Evolutionary conservation across 305 asterid genomes (phyloP).

Genomic region (Withania somnifera): DNA sequence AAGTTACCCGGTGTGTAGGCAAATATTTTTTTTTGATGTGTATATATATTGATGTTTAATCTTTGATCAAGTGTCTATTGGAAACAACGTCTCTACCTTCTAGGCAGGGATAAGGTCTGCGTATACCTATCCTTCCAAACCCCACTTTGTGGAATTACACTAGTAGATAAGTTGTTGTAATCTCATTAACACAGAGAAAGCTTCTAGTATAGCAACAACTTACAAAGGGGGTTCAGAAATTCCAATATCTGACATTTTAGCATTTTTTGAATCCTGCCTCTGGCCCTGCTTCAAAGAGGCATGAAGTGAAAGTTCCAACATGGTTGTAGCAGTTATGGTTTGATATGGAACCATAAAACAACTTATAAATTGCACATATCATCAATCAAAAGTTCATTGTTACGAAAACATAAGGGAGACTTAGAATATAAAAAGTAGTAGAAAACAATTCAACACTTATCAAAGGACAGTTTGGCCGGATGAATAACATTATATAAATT

Average conservation of each 20-base stretch:
- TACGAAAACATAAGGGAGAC: background rate
- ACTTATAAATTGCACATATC: background rate
- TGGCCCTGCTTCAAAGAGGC: background rate
- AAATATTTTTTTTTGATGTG: background rate
- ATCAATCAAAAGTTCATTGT: background rate
- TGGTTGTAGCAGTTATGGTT: slow-evolving; percentile 7
- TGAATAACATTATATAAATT: background rate
- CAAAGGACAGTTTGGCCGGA: background rate
- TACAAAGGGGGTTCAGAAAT: background rate
- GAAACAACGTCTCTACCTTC: too few species aligned
- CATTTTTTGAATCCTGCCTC: background rate
- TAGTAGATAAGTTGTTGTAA: too few species aligned
- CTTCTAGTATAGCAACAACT: background rate
- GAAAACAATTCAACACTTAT: background rate
- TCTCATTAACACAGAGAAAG: background rate
- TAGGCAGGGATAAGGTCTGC: too few species aligned
- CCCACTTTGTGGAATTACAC: too few species aligned
- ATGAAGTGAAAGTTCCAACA: slow-evolving; percentile 6
- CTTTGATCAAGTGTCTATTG: too few species aligned
- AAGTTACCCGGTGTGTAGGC: background rate
- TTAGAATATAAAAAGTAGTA: background rate
- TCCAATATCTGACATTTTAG: background rate
- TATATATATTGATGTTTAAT: background rate
- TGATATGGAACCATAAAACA: background rate
- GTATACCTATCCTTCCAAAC: too few species aligned